Evolutionary conservation across 2,329 filamentous ascomycete species (phyloP), one percentile per base, ranked within the genome.

Genomic region (Sporothrix mexicana): DNA sequence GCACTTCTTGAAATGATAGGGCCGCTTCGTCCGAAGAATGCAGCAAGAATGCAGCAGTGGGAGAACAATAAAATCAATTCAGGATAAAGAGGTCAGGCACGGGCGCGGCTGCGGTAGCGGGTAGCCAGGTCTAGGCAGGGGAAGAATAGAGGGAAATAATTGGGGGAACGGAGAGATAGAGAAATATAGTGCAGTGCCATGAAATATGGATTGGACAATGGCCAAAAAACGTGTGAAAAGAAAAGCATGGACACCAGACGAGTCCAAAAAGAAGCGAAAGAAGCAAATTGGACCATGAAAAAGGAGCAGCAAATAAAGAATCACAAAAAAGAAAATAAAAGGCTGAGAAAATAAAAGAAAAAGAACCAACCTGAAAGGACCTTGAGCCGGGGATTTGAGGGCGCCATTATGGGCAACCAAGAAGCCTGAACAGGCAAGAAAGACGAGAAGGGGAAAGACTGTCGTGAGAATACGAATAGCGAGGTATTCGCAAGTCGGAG

Each of bases 331-430:
- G 30, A 41, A 62, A 4, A 30, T 0, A n/a, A 30, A 49, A 12
- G n/a, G 20, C 17, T n/a, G 6, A 57, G 61, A 53, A 15, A 41
- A 25, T 13, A 51, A 47, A 57, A 43, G 51, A 62, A 41, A 57
- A 15, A 20, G 75, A 78, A 86, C 87, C 82, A 82, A 89, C 87
- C 87, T 86, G 86, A 88, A 80, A 88, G 84, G 82, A 88, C 84
- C 83, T 85, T 88, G 81, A 87, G 84, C 82, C 87, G 86, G 82
- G 87, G 86, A 81, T 87, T 83, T 80, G 85, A 83, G 81, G 87
- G 87, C 82, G 86, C 87, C 87, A 89, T 89, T 80, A 77, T 81
- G 81, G 77, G 78, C 81, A 80, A 4, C 25, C 49, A 51, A 49
- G 36, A 68, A 47, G 30, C 45, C 30, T 67, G 64, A 61, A 36